These are phyloP conservation scores for Gossypium anomalum DNA, from an alignment of 345 rosid species.

Conservation along the genomic window DNA sequence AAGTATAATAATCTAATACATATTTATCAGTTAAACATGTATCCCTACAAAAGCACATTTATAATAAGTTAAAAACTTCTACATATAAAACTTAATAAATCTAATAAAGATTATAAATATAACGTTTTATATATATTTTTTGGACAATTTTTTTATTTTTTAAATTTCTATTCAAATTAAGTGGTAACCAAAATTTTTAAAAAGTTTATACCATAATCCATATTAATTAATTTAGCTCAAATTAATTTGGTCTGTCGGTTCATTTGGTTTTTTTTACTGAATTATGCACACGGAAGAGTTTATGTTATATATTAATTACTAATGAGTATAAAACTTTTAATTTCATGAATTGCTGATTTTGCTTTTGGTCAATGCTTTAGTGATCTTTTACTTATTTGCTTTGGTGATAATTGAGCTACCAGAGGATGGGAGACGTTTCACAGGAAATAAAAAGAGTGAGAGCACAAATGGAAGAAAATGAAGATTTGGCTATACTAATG, in stretches of 20 bases:
- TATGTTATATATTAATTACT: background rate
- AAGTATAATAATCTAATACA: background rate
- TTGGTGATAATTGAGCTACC: conserved; percentile 20
- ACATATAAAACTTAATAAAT: background rate
- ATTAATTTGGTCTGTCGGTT: background rate
- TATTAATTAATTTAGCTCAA: background rate
- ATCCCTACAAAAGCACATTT: background rate
- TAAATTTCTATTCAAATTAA: too few relatives aligned
- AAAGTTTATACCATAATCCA: background rate
- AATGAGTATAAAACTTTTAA: background rate
- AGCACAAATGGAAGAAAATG: conserved; percentile 95
- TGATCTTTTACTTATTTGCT: background rate
- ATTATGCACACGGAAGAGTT: background rate
- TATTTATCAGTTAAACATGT: background rate
- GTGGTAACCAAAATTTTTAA: too few relatives aligned
- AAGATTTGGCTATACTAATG: conserved; percentile 74
- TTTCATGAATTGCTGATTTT: background rate
- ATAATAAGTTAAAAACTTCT: background rate
- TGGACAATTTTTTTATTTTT: background rate
- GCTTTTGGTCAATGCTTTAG: background rate
- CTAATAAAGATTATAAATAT: background rate
- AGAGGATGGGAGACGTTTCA: conserved; percentile 84
- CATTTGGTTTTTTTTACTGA: background rate
- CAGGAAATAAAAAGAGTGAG: conserved; percentile 84
- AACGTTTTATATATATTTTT: background rate